These are phyloP conservation scores for Helianthus tuberosus DNA, from an alignment of 129 eudicot genomes.

Conservation along the genomic window DNA sequence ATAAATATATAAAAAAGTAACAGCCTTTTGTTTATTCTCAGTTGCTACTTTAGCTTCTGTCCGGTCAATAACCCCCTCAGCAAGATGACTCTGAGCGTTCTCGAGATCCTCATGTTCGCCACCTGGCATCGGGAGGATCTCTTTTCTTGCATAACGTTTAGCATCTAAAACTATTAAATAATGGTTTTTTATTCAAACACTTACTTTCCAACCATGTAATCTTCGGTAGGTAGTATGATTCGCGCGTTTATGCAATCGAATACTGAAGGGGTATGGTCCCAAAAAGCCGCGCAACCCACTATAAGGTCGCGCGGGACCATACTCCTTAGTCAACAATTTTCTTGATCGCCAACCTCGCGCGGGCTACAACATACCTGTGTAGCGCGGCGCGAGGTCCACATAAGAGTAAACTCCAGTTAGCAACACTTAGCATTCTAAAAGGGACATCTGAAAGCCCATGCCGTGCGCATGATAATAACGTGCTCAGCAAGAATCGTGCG, in stretches of 20 bases:
- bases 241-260: constrained; percentile 78
- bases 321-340: no score
- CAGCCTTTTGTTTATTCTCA: constrained; percentile 57
- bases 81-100: constrained; percentile 59
- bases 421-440: no score
- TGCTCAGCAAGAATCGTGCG: no score
- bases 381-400: no score
- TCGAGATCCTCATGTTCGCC: constrained; percentile 60
- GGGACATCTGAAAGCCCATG: no score
- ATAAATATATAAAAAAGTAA: not conserved
- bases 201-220: constrained; percentile 78
- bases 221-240: constrained; percentile 68
- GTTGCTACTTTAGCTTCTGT: constrained; percentile 70
- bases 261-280: no score
- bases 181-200: not conserved
- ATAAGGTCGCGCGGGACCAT: no score
- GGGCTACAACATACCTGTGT: no score
- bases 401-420: no score
- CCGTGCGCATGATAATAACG: no score
- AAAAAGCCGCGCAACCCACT: no score
- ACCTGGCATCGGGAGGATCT: constrained; percentile 57
- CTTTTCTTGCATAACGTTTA: constrained; percentile 75
- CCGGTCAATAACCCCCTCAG: constrained; percentile 56
- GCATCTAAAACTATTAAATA: not conserved
- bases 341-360: no score